phyloP scores from a whole-genome alignment of 164 flowering plant genomes.

The Echeveria elegans region DNA sequence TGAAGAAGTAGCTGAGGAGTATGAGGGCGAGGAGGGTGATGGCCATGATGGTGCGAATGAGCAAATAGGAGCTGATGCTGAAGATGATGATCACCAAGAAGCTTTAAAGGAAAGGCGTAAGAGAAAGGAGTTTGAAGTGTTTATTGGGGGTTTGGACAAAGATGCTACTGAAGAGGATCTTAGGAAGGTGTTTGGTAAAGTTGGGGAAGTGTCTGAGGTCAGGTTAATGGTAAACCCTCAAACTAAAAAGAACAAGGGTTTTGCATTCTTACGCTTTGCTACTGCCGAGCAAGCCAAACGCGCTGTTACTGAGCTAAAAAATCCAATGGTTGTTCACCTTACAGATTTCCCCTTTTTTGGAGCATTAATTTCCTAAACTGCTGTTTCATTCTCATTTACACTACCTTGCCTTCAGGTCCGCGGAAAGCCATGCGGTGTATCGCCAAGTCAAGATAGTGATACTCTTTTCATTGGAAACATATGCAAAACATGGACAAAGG shows the following conservation, averaged over 20 bases:
- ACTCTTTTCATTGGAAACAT: conserved; percentile 91
- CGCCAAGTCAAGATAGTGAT: conserved; percentile 95
- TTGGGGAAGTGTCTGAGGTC: background rate
- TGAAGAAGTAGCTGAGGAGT: conserved; percentile 51
- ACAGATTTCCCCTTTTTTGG: no score
- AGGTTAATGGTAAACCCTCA: conserved; percentile 24
- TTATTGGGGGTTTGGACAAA: conserved; percentile 51
- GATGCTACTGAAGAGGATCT: conserved; percentile 74
- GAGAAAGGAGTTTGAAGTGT: background rate
- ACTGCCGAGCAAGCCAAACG: conserved; percentile 82
- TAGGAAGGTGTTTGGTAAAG: conserved; percentile 12
- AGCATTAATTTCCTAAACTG: background rate
- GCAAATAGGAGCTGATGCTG: conserved; percentile 11
- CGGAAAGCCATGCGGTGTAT: conserved; percentile 93
- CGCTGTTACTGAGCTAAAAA: conserved; percentile 68
- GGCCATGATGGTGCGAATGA: conserved; percentile 13
- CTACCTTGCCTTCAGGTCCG: conserved; percentile 42
- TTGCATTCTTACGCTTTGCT: conserved; percentile 94
- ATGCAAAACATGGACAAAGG: conserved; percentile 95
- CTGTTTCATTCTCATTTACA: conserved; percentile 10
- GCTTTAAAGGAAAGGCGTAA: background rate
- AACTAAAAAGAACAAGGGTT: conserved; percentile 93
- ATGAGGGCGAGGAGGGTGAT: conserved; percentile 32
- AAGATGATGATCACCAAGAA: background rate
- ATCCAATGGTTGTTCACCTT: conserved; percentile 57